These are phyloP conservation scores for Lecanosticta acicola DNA, from an alignment of 2,329 filamentous ascomycete species.

Conservation along the genomic window DNA sequence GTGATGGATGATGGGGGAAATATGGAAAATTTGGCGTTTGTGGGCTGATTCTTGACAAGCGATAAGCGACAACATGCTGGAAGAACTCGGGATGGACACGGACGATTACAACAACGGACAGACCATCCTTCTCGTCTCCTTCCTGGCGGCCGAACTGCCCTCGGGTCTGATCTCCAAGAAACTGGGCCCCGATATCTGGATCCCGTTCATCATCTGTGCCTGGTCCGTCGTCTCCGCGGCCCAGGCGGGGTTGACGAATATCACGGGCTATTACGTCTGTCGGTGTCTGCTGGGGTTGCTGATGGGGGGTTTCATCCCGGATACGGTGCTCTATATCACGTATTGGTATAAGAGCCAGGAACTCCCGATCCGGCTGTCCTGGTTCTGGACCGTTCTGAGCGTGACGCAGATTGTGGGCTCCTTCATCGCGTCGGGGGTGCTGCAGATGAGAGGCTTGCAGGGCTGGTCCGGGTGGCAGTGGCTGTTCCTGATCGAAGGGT, in stretches of 20 bases:
- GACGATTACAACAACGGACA: slow-evolving; percentile 31
- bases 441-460: slow-evolving; percentile 36
- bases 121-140: slow-evolving; percentile 25
- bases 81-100: slow-evolving; percentile 24
- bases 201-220: slow-evolving; percentile 37
- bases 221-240: slow-evolving; percentile 40
- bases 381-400: slow-evolving; percentile 37
- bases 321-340: slow-evolving; percentile 45
- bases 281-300: slow-evolving; percentile 37
- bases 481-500: slow-evolving; percentile 32
- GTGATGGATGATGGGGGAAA: neutral
- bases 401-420: slow-evolving; percentile 29
- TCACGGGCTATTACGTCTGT: slow-evolving; percentile 34
- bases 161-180: slow-evolving; percentile 45
- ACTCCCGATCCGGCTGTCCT: slow-evolving; percentile 38
- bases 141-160: slow-evolving; percentile 38
- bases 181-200: slow-evolving; percentile 42
- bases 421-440: slow-evolving; percentile 50
- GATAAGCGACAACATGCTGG: slow-evolving; percentile 25
- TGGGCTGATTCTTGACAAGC: slow-evolving; percentile 13
- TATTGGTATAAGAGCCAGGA: slow-evolving; percentile 33
- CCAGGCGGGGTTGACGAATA: slow-evolving; percentile 28
- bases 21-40: slow-evolving; percentile 44
- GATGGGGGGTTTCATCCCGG: slow-evolving; percentile 36
- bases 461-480: slow-evolving; percentile 21